Conservation (phyloP, 2,329 filamentous ascomycete species). For the Fusarium coffeatum region DNA sequence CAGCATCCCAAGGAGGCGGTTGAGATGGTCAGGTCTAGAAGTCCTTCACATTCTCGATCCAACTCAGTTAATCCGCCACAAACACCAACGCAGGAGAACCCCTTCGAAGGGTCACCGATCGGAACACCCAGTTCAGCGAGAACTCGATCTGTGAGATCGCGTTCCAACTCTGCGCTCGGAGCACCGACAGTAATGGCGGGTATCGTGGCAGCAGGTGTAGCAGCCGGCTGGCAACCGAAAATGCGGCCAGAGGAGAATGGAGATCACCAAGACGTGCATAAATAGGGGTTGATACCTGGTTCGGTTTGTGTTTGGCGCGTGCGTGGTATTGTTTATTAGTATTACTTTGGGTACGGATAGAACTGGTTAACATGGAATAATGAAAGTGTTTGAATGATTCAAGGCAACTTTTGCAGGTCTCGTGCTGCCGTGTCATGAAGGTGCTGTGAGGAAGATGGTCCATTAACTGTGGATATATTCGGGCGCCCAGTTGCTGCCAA, state of each 20-base stretch:
- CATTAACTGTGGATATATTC: neutral
- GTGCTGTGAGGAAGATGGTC: neutral
- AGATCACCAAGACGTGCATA: constrained; percentile 42
- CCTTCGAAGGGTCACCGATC: constrained; percentile 58
- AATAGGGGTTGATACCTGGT: constrained; percentile 37
- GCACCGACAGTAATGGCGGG: constrained; percentile 86
- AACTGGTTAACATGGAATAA: constrained; percentile 27
- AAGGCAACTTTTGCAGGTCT: neutral
- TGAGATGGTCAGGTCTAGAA: constrained; percentile 67
- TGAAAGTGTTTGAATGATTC: constrained; percentile 24
- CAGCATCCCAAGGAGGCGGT: constrained; percentile 79
- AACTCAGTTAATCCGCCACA: constrained; percentile 71
- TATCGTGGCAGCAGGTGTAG: constrained; percentile 80
- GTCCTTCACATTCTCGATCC: constrained; percentile 72
- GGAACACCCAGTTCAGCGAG: constrained; percentile 72
- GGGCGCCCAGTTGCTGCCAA: neutral
- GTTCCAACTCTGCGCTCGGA: constrained; percentile 77
- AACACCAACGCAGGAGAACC: constrained; percentile 71
- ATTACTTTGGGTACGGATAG: constrained; percentile 43
- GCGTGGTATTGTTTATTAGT: constrained; percentile 33
- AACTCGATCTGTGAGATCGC: constrained; percentile 73
- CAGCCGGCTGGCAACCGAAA: constrained; percentile 80
- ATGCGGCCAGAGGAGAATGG: constrained; percentile 45
- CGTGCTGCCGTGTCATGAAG: neutral
- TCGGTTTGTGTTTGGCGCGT: constrained; percentile 1